Evolutionary conservation across 1,284 basidiomycete genomes (phyloP), one percentile per base, ranked within the genome.

Genomic region (Ceratobasidium sp.): DNA sequence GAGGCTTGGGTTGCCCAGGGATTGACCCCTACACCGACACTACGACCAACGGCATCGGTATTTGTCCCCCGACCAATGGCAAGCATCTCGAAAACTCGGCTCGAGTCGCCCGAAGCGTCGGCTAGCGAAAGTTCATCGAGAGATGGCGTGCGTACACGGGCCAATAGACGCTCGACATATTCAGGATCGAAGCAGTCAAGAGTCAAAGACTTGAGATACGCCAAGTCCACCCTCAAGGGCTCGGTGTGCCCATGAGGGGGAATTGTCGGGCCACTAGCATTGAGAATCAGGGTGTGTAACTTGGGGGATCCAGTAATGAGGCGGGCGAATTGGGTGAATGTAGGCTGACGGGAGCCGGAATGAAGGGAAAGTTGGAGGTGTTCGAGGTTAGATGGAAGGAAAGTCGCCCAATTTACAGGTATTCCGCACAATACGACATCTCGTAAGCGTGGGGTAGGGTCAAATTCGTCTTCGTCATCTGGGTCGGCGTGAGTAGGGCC

Each of bases 341-440:
- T 29, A n/a, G 60, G 60, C 25, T 42, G 49, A 29, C 60, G 60
- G 0, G 60, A 66, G 7, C 60, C 60, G 2, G 50, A 54, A 44
- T 66, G 60, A 14, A 66, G 60, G n/a, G 60, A 66, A 1, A 66
- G 39, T 41, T 66, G 60, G 11, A 66, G 60, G 29, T 50, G 49
- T 44, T 66, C 60, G 19, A 66, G 50, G 14, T 50, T 62, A 30
- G 47, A 9, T 16, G 60, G 60, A 11, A 66, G 21, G 19, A 66
- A 66, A 0, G 49, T 19, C 39, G 50, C 33, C 60, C 60, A 66
- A 21, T 66, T 50, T 19, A 66, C 50, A 1, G 60, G 60, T 6
- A 66, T 39, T 4, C 60, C 60, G 19, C 60, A 66, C 0, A 66
- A 25, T 14, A 66, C 60, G 14, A 66, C 50, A 21, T 66, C 60